phyloP scores from a whole-genome alignment of 1,284 basidiomycete genomes.

The Omphalotus olearius region DNA sequence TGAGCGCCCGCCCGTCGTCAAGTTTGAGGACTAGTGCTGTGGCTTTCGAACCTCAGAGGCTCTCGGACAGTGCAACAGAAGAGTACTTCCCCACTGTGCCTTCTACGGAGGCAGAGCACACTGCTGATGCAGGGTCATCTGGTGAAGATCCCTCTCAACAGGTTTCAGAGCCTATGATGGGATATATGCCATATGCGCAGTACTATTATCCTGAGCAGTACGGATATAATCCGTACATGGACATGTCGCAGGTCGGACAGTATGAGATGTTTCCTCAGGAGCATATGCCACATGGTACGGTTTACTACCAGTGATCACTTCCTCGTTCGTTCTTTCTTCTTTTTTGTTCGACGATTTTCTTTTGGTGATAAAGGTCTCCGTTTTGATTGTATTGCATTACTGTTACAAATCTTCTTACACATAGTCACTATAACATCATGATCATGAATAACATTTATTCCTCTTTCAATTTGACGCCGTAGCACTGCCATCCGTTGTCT shows the following conservation, averaged over 20 bases:
- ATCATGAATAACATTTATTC: no score
- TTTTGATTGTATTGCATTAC: no score
- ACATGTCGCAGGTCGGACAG: constrained; percentile 56
- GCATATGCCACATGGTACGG: constrained; percentile 46
- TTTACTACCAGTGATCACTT: constrained; percentile 40
- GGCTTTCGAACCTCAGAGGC: constrained; percentile 39
- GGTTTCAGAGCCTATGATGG: constrained; percentile 33
- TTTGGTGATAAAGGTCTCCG: no score
- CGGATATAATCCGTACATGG: constrained; percentile 60
- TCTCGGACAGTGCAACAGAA: constrained; percentile 12
- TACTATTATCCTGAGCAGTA: constrained; percentile 67
- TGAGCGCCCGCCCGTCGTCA: constrained; percentile 19
- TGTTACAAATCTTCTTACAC: no score
- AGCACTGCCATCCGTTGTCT: no score
- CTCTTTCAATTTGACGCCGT: no score
- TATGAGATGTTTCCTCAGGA: constrained; percentile 65
- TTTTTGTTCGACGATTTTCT: background rate
- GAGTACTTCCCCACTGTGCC: background rate
- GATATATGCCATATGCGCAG: constrained; percentile 51
- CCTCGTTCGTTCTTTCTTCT: background rate
- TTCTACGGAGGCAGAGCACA: background rate
- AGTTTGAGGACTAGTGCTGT: constrained; percentile 39
- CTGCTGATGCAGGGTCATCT: constrained; percentile 13
- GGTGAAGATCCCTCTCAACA: constrained; percentile 20
- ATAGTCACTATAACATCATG: no score